Base-by-base conservation (phyloP, 2,329 filamentous ascomycete species). In the Colletotrichum viniferum region DNA sequence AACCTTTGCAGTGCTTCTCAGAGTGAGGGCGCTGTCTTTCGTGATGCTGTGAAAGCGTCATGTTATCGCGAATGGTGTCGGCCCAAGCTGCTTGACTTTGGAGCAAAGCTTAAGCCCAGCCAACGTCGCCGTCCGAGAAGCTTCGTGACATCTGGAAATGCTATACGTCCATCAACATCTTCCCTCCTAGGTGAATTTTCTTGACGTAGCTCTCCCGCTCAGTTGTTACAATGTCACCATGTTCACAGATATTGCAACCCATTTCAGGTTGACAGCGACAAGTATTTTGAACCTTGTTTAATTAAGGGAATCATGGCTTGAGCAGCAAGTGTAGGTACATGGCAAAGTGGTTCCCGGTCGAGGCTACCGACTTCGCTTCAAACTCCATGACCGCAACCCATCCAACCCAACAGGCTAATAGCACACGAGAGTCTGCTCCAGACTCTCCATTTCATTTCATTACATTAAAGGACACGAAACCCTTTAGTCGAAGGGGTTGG, bases 401-500 rank as follows among this genome's bases (percentile, higher is more conserved):
- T 76, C 64, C 70, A 10, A 48, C 63, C 56, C 69, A 74, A n/a
- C 10, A 56, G 28, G 43, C 43, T 77, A 77, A 63, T 68, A 77
- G 61, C 71, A 77, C 75, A 77, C 24, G n/a, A 55, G 55, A 26
- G 32, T 28, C 38, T 26, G 32, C 52, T 8, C 58, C 21, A 26
- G 55, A 58, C 55, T 6, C 55, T 36, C 24, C 26, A 7, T 56
- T 64, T 69, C 55, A 26, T 63, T 55, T 77, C 34, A 55, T 68
- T 52, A 63, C 18, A 67, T 70, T 69, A 58, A 48, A 63, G 8
- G 56, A 30, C 9, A 48, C 18, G 38, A 0, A 55, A 76, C 77
- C 81, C 71, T 82, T 90, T 94, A 96, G 83, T 96, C 92, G 86
- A 98, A 97, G 76, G 95, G 95, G 89, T 96, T 96, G 87, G 95